Evolutionary conservation across 805 yeast species (phyloP).

Genomic region (Suhomyces tanzawaensis): DNA sequence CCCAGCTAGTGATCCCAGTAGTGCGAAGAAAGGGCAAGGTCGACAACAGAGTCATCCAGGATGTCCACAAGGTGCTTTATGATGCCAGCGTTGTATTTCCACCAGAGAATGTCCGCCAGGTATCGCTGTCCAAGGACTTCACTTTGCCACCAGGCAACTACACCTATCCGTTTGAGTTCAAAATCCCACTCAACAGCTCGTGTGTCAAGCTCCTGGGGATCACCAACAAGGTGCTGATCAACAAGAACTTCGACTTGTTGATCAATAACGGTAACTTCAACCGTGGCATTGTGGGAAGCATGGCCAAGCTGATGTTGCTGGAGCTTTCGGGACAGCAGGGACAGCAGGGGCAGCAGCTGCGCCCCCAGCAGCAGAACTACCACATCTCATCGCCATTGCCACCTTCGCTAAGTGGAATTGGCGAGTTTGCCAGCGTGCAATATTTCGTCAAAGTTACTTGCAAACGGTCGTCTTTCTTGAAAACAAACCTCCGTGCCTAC

Average conservation of each 20-base stretch:
- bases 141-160: conserved; percentile 52
- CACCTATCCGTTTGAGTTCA: conserved; percentile 47
- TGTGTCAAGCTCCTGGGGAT: conserved; percentile 37
- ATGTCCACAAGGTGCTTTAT: conserved; percentile 47
- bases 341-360: background rate
- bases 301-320: background rate
- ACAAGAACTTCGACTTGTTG: conserved; percentile 26
- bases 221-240: conserved; percentile 32
- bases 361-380: conserved; percentile 13
- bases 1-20: conserved; percentile 33
- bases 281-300: background rate
- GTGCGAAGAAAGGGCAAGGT: conserved; percentile 2
- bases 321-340: background rate
- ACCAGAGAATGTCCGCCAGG: conserved; percentile 46
- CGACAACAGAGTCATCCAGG: conserved; percentile 22
- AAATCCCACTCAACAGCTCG: conserved; percentile 41
- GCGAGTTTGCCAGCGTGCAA: conserved; percentile 38
- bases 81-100: conserved; percentile 53
- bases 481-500: conserved; percentile 43
- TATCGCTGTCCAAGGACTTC: conserved; percentile 42
- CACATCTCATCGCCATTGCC: conserved; percentile 32
- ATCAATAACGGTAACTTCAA: conserved; percentile 35
- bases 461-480: conserved; percentile 48
- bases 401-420: conserved; percentile 32
- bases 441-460: conserved; percentile 64